Percentiles rank a stretch among this genome's conserved stretches.
Evolutionary conservation across 1,284 basidiomycete genomes (phyloP).

Genomic region (Dichomitus squalens): DNA sequence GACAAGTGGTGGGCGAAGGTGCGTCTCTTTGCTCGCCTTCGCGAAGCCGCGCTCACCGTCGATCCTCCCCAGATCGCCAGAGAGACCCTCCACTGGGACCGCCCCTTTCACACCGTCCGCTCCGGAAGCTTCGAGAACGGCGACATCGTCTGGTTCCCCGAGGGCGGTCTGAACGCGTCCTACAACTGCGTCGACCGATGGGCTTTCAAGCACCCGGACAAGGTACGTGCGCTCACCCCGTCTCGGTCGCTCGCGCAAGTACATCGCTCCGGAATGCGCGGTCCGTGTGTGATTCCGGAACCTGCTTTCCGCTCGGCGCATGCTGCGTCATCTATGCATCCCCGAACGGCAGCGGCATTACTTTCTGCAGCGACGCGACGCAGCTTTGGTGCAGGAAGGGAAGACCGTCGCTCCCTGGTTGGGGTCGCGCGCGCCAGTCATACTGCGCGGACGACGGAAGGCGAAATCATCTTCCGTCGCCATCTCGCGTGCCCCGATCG

Average conservation of each 20-base stretch:
- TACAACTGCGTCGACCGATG: slow-evolving; percentile 99
- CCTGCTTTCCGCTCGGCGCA: background rate
- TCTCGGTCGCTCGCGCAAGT: background rate
- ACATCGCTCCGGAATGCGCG: slow-evolving; percentile 9
- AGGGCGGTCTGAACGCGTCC: slow-evolving; percentile 86
- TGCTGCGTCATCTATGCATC: background rate
- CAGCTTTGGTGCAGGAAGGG: no score
- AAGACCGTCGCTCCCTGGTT: no score
- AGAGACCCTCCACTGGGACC: slow-evolving; percentile 87
- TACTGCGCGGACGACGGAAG: background rate
- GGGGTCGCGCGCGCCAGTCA: background rate
- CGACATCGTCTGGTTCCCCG: slow-evolving; percentile 95
- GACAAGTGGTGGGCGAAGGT: slow-evolving; percentile 91
- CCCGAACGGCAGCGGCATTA: no score
- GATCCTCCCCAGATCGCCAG: slow-evolving; percentile 63
- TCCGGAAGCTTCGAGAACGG: slow-evolving; percentile 86
- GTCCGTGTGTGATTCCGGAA: slow-evolving; percentile 7
- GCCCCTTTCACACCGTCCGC: slow-evolving; percentile 88
- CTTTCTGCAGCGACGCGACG: no score
- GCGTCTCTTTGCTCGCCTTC: slow-evolving; percentile 27
- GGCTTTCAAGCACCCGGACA: slow-evolving; percentile 91
- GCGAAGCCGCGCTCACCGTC: background rate
- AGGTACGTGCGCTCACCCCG: slow-evolving; percentile 47
- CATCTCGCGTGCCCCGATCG: background rate
- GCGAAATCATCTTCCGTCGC: background rate